These are phyloP conservation scores for Fraxinus latifolia DNA, from an alignment of 305 asterid genomes.

Conservation along the genomic window DNA sequence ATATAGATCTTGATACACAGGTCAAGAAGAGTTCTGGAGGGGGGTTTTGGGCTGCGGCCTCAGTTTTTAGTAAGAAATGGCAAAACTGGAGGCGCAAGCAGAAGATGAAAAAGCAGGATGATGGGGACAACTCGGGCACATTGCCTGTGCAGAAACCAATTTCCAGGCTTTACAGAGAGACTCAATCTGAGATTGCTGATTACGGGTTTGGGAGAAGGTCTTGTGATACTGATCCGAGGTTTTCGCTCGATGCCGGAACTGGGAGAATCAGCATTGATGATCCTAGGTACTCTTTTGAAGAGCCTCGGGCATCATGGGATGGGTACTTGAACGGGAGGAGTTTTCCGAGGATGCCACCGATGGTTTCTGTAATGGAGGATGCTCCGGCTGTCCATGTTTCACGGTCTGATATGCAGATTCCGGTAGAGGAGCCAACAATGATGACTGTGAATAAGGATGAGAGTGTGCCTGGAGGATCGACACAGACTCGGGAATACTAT, in stretches of 20 bases:
- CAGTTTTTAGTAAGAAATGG: slow-evolving; percentile 95
- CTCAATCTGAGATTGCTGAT: slow-evolving; percentile 92
- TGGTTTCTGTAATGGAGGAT: slow-evolving; percentile 84
- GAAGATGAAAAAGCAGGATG: slow-evolving; percentile 62
- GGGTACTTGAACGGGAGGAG: slow-evolving; percentile 69
- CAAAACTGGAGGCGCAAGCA: slow-evolving; percentile 86
- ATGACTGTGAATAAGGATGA: slow-evolving; percentile 34
- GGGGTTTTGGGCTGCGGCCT: slow-evolving; percentile 82
- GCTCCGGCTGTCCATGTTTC: slow-evolving; percentile 45
- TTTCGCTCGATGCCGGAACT: slow-evolving; percentile 78
- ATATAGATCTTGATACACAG: slow-evolving; percentile 57
- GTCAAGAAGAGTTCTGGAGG: slow-evolving; percentile 67
- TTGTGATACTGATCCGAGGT: slow-evolving; percentile 82
- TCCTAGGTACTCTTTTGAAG: slow-evolving; percentile 81
- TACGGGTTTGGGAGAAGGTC: slow-evolving; percentile 90
- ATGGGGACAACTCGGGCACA: slow-evolving; percentile 50
- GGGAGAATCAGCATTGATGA: slow-evolving; percentile 83
- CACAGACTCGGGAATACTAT: slow-evolving; percentile 79
- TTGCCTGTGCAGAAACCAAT: slow-evolving; percentile 76
- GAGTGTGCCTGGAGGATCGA: slow-evolving; percentile 70
- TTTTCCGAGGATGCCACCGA: slow-evolving; percentile 63
- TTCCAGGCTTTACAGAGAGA: slow-evolving; percentile 67
- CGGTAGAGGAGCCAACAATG: slow-evolving; percentile 53
- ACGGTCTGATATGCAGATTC: slow-evolving; percentile 71
- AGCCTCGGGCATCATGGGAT: slow-evolving; percentile 96